phyloP scores from a whole-genome alignment of 2,329 filamentous ascomycete genomes.

The Penicillium hordei region DNA sequence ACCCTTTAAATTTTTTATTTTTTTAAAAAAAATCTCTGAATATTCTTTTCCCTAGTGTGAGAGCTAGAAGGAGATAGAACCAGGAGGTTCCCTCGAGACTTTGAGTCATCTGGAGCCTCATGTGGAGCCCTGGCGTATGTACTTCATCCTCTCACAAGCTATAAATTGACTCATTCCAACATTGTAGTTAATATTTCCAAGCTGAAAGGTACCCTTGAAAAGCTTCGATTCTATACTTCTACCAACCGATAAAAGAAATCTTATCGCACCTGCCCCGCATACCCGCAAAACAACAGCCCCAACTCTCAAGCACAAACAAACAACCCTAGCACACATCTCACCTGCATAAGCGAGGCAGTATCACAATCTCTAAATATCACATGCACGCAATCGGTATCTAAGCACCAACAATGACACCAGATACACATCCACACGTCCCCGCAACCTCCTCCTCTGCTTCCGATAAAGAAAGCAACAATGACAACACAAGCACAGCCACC shows the following conservation, averaged over 20 bases:
- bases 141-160: too few species aligned
- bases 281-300: not conserved
- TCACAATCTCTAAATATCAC: not conserved
- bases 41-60: too few species aligned
- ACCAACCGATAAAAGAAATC: not conserved
- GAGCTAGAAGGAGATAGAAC: not conserved
- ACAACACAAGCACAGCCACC: slow-evolving; percentile 5
- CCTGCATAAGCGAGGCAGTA: not conserved
- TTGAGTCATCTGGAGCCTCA: not conserved
- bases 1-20: too few species aligned
- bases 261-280: not conserved
- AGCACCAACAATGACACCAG: not conserved
- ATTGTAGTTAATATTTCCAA: not conserved
- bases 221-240: not conserved
- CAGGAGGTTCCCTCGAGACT: not conserved
- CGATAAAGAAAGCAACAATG: not conserved
- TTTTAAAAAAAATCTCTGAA: too few species aligned
- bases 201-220: too few species aligned
- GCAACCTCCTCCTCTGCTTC: not conserved
- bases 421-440: not conserved
- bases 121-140: not conserved
- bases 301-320: not conserved
- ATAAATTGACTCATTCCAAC: not conserved
- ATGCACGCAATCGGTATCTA: not conserved
- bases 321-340: not conserved